These are phyloP conservation scores for Fraxinus greggii DNA, from an alignment of 305 asterid genomes.

Conservation along the genomic window DNA sequence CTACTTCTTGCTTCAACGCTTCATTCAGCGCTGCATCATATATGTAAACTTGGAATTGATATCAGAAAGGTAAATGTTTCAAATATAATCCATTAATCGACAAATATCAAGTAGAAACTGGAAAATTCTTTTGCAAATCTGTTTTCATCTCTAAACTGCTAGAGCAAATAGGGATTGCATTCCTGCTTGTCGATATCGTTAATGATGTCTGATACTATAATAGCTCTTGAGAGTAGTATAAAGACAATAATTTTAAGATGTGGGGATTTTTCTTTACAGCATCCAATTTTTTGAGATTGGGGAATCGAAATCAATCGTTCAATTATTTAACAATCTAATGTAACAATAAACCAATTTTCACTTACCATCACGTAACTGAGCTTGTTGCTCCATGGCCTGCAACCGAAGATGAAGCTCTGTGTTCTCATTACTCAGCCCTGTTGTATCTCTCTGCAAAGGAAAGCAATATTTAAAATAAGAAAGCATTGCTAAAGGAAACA, in stretches of 20 bases:
- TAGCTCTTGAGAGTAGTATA: not conserved
- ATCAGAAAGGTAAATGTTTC: not conserved
- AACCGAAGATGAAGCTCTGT: constrained; percentile 76
- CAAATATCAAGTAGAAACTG: not conserved
- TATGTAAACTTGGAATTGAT: not conserved
- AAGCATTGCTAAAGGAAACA: not conserved
- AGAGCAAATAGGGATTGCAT: not conserved
- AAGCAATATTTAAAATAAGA: not conserved
- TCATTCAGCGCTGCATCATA: constrained; percentile 62
- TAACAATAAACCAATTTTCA: not conserved
- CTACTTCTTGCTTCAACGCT: constrained; percentile 85
- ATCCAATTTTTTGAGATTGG: not conserved
- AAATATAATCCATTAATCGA: not conserved
- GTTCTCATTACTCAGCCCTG: constrained; percentile 69
- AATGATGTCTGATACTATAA: not conserved
- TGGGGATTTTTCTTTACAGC: not conserved
- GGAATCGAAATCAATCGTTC: not conserved
- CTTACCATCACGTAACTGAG: constrained; percentile 79
- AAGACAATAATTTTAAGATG: not conserved
- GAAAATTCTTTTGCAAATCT: too few species aligned
- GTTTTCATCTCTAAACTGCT: not conserved
- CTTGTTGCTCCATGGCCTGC: constrained; percentile 92
- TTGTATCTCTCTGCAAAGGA: constrained; percentile 67
- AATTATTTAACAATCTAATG: not conserved
- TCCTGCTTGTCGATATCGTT: not conserved